Base-by-base conservation (phyloP, 805 yeast genomes). In the Suhomyces vadensis region DNA sequence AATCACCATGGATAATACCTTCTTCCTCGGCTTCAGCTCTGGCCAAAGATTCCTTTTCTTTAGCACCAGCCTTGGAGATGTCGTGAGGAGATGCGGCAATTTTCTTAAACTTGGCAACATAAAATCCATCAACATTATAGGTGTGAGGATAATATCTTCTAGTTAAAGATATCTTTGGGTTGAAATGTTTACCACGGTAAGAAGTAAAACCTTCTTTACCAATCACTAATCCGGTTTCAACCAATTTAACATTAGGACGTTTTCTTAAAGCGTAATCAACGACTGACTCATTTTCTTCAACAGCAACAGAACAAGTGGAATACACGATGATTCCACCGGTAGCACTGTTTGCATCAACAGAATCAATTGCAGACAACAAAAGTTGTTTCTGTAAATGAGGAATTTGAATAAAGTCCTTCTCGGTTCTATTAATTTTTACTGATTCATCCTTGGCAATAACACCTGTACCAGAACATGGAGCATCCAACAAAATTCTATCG, bases 391-490 rank as follows among this genome's bases (percentile, higher is more conserved):
- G 99, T 57, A 94, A 75, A 65, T 92, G 97, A 44, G 99, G 98
- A 56, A 94, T 87, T 67, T 92, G 95, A 55, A 92, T 84, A 69
- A 92, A 94, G 68, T 94, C 99, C 67, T 90, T 90, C 63, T 90
- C 97, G 16, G 96, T 90, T 75, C 98, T 85, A 51, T 86, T 84
- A 10, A 87, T 84, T 69, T 94, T 94, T 50, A 94, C 98, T 42
- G 88, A 83, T 61, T 89, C 95, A 71, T 94, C 99, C 72, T 94
- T 94, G 48, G 96, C 94, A 61, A 94, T 94, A 55, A 94, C 99
- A 71, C 99, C 99, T 2, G 99, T 92, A 73, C 99, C 99, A 5
- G 99, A 90, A 71, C 99, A 94, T 53, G 99, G 99, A 25, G 99
- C 99, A 76, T 94, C 99, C 55, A 94, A 75, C 52, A 94, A 72